A percentile compares a stretch with the other conserved stretches of the same genome.
These are phyloP conservation scores for Phyllosticta citrichinensis DNA, from an alignment of 2,329 filamentous ascomycete species.

Conservation along the genomic window DNA sequence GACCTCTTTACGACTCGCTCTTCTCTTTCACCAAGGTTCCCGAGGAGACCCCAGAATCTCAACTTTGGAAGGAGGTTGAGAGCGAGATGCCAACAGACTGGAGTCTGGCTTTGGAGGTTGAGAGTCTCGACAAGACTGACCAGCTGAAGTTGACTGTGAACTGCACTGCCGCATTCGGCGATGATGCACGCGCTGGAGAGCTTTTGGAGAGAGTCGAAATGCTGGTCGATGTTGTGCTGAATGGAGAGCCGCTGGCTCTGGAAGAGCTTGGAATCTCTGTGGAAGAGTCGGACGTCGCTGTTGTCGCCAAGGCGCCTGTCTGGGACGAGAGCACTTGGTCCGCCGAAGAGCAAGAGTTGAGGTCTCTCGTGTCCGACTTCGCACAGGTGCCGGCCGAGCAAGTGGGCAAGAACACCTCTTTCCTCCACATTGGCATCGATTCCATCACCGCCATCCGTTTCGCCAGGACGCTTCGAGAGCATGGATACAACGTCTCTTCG, in stretches of 20 bases:
- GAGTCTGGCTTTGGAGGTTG: slow-evolving; percentile 26
- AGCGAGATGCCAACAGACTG: slow-evolving; percentile 28
- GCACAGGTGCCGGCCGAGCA: slow-evolving; percentile 15
- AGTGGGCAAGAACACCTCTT: slow-evolving; percentile 20
- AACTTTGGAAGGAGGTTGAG: slow-evolving; percentile 23
- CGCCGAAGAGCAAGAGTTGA: slow-evolving; percentile 1
- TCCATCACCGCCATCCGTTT: slow-evolving; percentile 27
- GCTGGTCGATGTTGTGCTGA: slow-evolving; percentile 19
- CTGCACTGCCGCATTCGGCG: slow-evolving; percentile 20
- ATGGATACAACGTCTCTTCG: slow-evolving; percentile 20
- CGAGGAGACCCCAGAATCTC: slow-evolving; percentile 10
- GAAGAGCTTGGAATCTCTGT: slow-evolving; percentile 25
- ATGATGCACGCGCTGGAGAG: slow-evolving; percentile 14
- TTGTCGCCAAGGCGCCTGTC: background rate
- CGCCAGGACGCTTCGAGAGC: slow-evolving; percentile 21
- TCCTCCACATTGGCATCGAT: slow-evolving; percentile 26
- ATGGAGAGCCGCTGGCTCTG: slow-evolving; percentile 17
- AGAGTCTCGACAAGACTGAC: slow-evolving; percentile 18
- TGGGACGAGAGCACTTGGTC: slow-evolving; percentile 7
- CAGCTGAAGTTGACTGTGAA: slow-evolving; percentile 17
- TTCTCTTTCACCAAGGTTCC: slow-evolving; percentile 22
- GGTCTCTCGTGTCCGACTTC: slow-evolving; percentile 15
- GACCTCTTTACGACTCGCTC: slow-evolving; percentile 25
- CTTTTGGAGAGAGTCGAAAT: slow-evolving; percentile 25
- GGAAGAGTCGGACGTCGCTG: background rate